phyloP scores from a whole-genome alignment of 1,284 basidiomycete species.

The Malassezia nana region DNA sequence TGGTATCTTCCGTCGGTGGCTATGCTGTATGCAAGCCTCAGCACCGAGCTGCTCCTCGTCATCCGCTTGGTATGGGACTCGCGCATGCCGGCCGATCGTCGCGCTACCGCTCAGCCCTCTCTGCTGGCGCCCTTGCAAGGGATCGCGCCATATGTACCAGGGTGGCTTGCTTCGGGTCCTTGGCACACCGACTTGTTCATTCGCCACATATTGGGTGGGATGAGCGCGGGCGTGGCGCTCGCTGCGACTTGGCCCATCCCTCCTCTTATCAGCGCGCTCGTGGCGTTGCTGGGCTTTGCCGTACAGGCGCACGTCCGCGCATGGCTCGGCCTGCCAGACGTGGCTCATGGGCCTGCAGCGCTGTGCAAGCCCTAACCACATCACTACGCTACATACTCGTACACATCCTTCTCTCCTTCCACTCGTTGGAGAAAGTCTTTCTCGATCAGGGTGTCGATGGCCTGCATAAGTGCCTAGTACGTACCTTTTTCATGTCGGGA shows the following conservation, averaged over 20 bases:
- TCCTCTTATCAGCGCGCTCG: background rate
- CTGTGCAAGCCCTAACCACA: background rate
- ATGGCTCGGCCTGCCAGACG: background rate
- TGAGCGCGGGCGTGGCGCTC: conserved; percentile 19
- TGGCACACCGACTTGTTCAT: conserved; percentile 19
- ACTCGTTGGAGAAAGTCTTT: conserved; percentile 95
- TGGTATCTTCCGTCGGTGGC: conserved; percentile 13
- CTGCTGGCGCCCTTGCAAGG: background rate
- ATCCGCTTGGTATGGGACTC: conserved; percentile 19
- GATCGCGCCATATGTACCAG: background rate
- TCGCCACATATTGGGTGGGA: conserved; percentile 19
- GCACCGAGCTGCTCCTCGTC: conserved; percentile 10
- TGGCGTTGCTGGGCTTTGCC: background rate
- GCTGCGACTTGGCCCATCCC: conserved; percentile 7
- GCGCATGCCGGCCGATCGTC: background rate
- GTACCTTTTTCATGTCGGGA: conserved; percentile 61
- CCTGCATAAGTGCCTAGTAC: conserved; percentile 50
- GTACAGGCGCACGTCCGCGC: conserved; percentile 4
- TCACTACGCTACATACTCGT: conserved; percentile 31
- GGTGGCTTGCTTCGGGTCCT: background rate
- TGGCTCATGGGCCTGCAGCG: background rate
- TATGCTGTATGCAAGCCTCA: conserved; percentile 15
- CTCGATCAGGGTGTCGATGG: conserved; percentile 92
- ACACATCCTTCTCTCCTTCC: conserved; percentile 54
- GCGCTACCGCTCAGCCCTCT: background rate